Evolutionary conservation across 208 protist genomes (phyloP), one percentile per base, ranked within the genome.

Genomic region (Wallacemonas sp.): DNA sequence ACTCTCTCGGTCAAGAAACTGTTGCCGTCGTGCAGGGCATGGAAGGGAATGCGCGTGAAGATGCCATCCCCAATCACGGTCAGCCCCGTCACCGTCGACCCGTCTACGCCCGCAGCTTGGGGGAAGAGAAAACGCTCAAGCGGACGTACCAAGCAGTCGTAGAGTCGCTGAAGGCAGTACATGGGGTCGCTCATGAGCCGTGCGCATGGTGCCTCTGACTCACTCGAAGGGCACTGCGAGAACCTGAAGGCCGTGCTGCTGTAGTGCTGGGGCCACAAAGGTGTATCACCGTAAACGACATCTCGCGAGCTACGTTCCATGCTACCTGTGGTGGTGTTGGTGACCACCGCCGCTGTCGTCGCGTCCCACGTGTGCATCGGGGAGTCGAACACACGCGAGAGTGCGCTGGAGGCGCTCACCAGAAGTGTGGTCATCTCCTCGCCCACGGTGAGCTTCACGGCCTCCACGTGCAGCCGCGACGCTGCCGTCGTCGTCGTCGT

Each of bases 191-290:
- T n/a, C n/a, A n/a, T n/a, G n/a, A n/a, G n/a, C n/a, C n/a, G n/a
- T n/a, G n/a, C n/a, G n/a, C n/a, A n/a, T n/a, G n/a, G n/a, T n/a
- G n/a, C 37, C 37, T 42, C 37, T 17, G 37, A 10, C 37, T 10
- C 37, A 42, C n/a, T n/a, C n/a, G n/a, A n/a, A n/a, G n/a, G n/a
- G n/a, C n/a, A n/a, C 46, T 70, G 9, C n/a, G 48, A 52, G 42
- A 71, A 82, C 44, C 71, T 59, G 73, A 79, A 82, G 4, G 75
- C 79, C 9, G 66, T 71, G 21, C 73, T 76, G 41, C 68, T 78
- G 69, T 86, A 86, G 30, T 82, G 60, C 52, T 86, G 79, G 22
- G 79, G 79, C 76, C 79, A 86, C 5, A 86, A 68, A 17, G 79
- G 75, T 2, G 79, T 86, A 38, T 86, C 79, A 10, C 79, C 79